Conservation (phyloP, 805 yeast genomes). For the Monosporozyma unispora region DNA sequence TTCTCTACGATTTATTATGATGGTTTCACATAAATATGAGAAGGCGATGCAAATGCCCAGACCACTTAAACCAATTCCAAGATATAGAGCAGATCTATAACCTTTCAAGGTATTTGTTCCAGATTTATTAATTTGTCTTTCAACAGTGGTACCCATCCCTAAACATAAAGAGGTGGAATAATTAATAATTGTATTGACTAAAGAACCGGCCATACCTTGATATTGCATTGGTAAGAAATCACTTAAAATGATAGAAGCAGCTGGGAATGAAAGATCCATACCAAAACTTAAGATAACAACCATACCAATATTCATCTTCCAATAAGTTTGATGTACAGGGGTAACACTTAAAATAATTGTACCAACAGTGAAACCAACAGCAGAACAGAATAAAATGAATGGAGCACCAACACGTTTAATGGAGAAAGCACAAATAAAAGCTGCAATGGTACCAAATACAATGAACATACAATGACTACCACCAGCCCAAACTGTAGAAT, state of each 20-base stretch:
- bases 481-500: conserved; percentile 39
- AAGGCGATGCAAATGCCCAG: conserved; percentile 15
- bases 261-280: conserved; percentile 73
- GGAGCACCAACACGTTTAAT: conserved; percentile 43
- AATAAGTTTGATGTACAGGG: conserved; percentile 53
- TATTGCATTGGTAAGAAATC: conserved; percentile 50
- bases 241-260: conserved; percentile 55
- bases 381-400: conserved; percentile 41
- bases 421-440: conserved; percentile 41
- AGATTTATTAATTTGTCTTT: conserved; percentile 31
- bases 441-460: conserved; percentile 50
- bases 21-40: conserved; percentile 10
- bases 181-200: conserved; percentile 61
- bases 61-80: conserved; percentile 50
- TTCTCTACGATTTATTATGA: conserved; percentile 6
- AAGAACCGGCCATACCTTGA: conserved; percentile 73
- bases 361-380: conserved; percentile 48
- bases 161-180: conserved; percentile 61
- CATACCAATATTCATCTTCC: conserved; percentile 47
- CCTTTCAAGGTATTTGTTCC: conserved; percentile 31
- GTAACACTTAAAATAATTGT: conserved; percentile 42
- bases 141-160: conserved; percentile 65
- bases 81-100: conserved; percentile 48
- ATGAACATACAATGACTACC: conserved; percentile 38
- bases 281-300: conserved; percentile 57